phyloP scores from a whole-genome alignment of 2,329 filamentous ascomycete species.

The Cadophora gregata region DNA sequence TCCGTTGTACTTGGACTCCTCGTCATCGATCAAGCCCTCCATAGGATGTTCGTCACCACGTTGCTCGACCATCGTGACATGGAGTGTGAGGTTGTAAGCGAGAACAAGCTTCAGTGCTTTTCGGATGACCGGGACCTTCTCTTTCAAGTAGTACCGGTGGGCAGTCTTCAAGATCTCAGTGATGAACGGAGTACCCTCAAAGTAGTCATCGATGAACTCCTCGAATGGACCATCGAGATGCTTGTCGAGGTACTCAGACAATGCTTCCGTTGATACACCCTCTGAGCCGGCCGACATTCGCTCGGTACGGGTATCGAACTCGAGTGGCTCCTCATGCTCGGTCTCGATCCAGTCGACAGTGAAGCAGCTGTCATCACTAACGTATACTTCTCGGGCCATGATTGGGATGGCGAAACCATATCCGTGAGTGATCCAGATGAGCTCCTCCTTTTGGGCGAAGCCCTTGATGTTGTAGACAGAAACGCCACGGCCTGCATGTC shows the following conservation, averaged over 20 bases:
- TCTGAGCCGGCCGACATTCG: slow-evolving; percentile 88
- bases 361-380: slow-evolving; percentile 91
- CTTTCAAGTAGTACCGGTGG: slow-evolving; percentile 89
- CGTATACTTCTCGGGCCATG: slow-evolving; percentile 91
- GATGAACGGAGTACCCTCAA: slow-evolving; percentile 92
- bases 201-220: slow-evolving; percentile 93
- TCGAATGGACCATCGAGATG: slow-evolving; percentile 94
- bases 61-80: slow-evolving; percentile 93
- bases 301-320: slow-evolving; percentile 87
- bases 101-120: slow-evolving; percentile 95
- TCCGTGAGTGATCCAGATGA: slow-evolving; percentile 94
- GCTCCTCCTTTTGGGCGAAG: slow-evolving; percentile 67
- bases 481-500: slow-evolving; percentile 84
- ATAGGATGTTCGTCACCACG: slow-evolving; percentile 79
- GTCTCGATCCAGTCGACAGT: slow-evolving; percentile 93
- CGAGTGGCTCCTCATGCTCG: slow-evolving; percentile 73
- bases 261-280: slow-evolving; percentile 78
- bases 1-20: slow-evolving; percentile 85
- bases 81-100: slow-evolving; percentile 92
- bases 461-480: slow-evolving; percentile 96
- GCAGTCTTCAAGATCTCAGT: slow-evolving; percentile 96
- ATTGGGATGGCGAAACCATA: slow-evolving; percentile 94
- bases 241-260: slow-evolving; percentile 93
- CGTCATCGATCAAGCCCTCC: slow-evolving; percentile 84
- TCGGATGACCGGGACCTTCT: slow-evolving; percentile 86